phyloP scores from a whole-genome alignment of 73 alveolate species.

The Paramecium caudatum region DNA sequence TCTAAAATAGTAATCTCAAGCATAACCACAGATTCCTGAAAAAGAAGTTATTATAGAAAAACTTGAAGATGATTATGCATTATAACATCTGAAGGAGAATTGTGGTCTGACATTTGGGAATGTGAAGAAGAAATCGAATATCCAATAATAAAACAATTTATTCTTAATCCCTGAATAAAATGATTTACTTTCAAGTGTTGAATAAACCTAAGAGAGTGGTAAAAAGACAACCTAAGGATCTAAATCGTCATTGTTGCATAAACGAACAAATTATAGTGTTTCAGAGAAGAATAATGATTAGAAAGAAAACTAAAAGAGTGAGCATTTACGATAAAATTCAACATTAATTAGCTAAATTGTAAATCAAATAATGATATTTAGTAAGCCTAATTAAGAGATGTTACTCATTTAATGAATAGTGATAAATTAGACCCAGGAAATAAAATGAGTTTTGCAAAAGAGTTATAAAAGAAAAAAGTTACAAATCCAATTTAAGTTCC shows the following conservation, averaged over 20 bases:
- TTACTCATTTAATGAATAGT: conserved; percentile 43
- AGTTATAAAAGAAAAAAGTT: conserved; percentile 19
- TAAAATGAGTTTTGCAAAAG: conserved; percentile 65
- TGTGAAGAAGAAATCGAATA: conserved; percentile 8
- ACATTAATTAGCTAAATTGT: conserved; percentile 11
- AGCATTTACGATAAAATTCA: background rate
- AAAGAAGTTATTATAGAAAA: conserved; percentile 63
- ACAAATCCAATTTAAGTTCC: conserved; percentile 19
- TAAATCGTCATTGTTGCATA: background rate
- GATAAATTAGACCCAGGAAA: conserved; percentile 15
- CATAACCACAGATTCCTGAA: conserved; percentile 7
- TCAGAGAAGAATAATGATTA: background rate
- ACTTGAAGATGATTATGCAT: conserved; percentile 53
- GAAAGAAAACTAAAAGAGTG: conserved; percentile 21
- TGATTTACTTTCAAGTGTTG: conserved; percentile 56
- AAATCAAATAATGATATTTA: background rate
- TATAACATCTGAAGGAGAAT: conserved; percentile 22
- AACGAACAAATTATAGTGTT: conserved; percentile 15
- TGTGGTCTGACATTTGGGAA: conserved; percentile 60
- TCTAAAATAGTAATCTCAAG: background rate
- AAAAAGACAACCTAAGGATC: background rate
- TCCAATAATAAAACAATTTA: conserved; percentile 2
- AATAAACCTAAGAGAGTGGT: conserved; percentile 46
- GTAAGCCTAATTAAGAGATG: conserved; percentile 26
- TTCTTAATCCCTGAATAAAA: conserved; percentile 57